Conservation (phyloP, 495 filamentous ascomycete species). For the Chaetomidium leptoderma region DNA sequence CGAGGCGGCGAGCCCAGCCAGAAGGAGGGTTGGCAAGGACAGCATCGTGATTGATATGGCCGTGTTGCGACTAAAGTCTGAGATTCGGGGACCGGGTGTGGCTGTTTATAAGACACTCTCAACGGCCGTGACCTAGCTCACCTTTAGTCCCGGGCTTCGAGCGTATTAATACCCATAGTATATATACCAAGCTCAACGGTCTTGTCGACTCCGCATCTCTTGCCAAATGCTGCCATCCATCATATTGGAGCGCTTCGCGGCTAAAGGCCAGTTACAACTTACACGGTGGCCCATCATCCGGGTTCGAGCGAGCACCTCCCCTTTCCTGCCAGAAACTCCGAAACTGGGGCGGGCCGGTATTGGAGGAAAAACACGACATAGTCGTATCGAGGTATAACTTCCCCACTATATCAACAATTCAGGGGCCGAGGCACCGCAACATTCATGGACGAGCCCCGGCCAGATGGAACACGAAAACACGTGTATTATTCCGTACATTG, state of each 20-base stretch:
- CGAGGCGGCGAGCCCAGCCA: constrained; percentile 6
- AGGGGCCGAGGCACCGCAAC: neutral
- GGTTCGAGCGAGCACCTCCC: neutral
- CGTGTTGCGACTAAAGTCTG: neutral
- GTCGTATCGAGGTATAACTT: neutral
- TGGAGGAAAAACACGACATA: constrained; percentile 8
- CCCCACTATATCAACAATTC: neutral
- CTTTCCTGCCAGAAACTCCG: neutral
- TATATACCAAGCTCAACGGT: no score
- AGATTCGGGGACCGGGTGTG: neutral
- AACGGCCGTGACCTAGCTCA: neutral
- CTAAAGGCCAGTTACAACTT: neutral
- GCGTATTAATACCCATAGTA: neutral
- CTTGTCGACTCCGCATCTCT: neutral
- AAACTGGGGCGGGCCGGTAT: neutral
- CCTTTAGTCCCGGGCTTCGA: no score
- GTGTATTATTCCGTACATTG: no score
- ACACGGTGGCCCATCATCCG: constrained; percentile 5
- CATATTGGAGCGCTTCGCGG: constrained; percentile 1
- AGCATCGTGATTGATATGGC: neutral
- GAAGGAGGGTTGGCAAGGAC: neutral
- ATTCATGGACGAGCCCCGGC: neutral
- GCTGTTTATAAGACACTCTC: neutral
- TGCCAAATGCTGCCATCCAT: no score
- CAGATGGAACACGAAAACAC: neutral